These are phyloP conservation scores for Gentiana straminea DNA, from an alignment of 257 asterid species.

Conservation along the genomic window DNA sequence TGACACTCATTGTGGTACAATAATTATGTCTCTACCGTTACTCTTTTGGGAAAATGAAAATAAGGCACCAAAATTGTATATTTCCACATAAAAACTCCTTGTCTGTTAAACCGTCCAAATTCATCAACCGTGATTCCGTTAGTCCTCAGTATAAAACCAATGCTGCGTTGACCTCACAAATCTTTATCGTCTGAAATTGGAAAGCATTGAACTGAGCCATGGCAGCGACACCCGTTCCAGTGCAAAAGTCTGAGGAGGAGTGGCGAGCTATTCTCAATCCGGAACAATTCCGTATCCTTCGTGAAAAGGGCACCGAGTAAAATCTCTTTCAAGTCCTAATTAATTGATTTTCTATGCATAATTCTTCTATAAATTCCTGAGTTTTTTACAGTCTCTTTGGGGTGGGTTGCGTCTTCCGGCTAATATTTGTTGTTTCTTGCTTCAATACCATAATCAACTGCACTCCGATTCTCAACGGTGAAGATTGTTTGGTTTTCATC, in stretches of 20 bases:
- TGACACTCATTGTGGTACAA: too few species aligned
- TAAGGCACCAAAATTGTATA: not conserved
- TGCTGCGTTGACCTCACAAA: too few species aligned
- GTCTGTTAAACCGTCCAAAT: conserved; percentile 22
- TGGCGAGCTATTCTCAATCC: conserved; percentile 64
- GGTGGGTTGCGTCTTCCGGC: not conserved
- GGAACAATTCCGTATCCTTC: conserved; percentile 62
- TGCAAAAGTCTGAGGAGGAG: conserved; percentile 59
- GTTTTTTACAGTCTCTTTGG: not conserved
- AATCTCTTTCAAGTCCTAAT: not conserved
- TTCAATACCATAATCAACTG: too few species aligned
- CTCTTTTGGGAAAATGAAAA: too few species aligned
- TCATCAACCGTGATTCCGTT: conserved; percentile 3
- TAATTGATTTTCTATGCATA: not conserved
- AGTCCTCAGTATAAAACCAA: not conserved
- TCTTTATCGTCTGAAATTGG: too few species aligned
- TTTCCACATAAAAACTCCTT: not conserved
- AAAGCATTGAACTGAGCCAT: conserved; percentile 5
- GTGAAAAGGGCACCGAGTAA: conserved; percentile 70
- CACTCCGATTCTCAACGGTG: too few species aligned
- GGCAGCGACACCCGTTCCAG: conserved; percentile 17
- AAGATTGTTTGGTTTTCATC: too few species aligned
- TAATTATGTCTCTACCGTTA: too few species aligned
- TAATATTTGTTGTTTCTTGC: too few species aligned
- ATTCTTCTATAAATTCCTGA: not conserved